Percentiles rank a stretch among this genome's conserved stretches.
phyloP scores from a whole-genome alignment of 2,329 filamentous ascomycete genomes.

The Fonsecaea nubica region DNA sequence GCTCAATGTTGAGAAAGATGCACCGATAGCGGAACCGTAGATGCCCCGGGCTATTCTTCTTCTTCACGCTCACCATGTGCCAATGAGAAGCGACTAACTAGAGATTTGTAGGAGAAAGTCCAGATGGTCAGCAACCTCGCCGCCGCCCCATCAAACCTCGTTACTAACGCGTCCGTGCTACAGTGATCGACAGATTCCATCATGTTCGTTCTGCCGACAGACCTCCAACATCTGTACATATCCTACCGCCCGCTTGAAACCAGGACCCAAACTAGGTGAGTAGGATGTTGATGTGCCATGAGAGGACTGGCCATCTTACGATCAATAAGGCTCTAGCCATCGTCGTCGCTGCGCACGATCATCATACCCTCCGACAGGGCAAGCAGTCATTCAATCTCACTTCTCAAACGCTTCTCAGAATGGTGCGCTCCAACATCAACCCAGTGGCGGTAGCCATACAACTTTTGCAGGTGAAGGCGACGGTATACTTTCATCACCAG shows the following conservation, averaged over 20 bases:
- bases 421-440: constrained; percentile 12
- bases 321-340: constrained; percentile 8
- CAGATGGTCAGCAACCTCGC: constrained; percentile 17
- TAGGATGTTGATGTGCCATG: constrained; percentile 6
- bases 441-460: neutral
- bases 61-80: neutral
- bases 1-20: constrained; percentile 1
- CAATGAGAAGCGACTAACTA: constrained; percentile 6
- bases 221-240: constrained; percentile 25
- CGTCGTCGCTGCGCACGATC: constrained; percentile 7
- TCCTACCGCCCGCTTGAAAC: constrained; percentile 15
- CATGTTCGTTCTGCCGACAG: constrained; percentile 40
- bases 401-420: neutral
- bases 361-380: neutral
- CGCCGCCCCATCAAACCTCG: neutral
- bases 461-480: neutral
- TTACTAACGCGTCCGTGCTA: constrained; percentile 6
- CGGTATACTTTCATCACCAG: constrained; percentile 37
- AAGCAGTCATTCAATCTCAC: constrained; percentile 6
- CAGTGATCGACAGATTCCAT: constrained; percentile 19
- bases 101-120: constrained; percentile 17
- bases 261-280: constrained; percentile 34
- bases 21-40: constrained; percentile 4
- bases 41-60: neutral
- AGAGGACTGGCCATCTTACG: neutral